phyloP scores from a whole-genome alignment of 2,329 filamentous ascomycete genomes.

The Fusarium fracticaudum region DNA sequence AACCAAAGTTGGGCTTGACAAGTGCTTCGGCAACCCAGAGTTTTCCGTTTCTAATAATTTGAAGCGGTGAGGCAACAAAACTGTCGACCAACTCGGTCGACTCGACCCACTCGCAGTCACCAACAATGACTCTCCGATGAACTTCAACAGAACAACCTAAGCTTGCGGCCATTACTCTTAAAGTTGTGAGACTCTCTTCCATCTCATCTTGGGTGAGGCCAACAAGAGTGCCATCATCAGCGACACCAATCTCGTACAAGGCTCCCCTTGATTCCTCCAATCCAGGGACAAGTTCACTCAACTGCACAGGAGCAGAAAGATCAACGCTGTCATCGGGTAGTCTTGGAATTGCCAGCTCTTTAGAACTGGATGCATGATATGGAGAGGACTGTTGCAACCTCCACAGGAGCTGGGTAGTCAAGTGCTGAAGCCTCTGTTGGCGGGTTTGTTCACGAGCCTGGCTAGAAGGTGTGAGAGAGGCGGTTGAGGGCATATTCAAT shows the following conservation, averaged over 20 bases:
- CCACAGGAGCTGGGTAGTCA: slow-evolving; percentile 96
- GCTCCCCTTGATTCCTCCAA: slow-evolving; percentile 94
- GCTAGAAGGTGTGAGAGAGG: slow-evolving; percentile 59
- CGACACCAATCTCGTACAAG: slow-evolving; percentile 94
- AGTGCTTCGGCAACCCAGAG: slow-evolving; percentile 92
- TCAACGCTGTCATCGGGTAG: slow-evolving; percentile 72
- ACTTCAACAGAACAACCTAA: slow-evolving; percentile 88
- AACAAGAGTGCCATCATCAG: slow-evolving; percentile 91
- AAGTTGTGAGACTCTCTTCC: slow-evolving; percentile 85
- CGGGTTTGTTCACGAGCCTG: slow-evolving; percentile 83
- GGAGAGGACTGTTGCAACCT: slow-evolving; percentile 93
- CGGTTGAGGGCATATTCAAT: slow-evolving; percentile 26
- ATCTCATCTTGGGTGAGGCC: slow-evolving; percentile 91
- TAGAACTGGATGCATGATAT: slow-evolving; percentile 83
- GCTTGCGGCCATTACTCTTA: slow-evolving; percentile 91
- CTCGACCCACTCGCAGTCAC: slow-evolving; percentile 80
- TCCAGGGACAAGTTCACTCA: slow-evolving; percentile 74
- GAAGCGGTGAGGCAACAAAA: slow-evolving; percentile 30
- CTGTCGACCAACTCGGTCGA: slow-evolving; percentile 45
- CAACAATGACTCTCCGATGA: slow-evolving; percentile 83
- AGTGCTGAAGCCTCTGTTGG: slow-evolving; percentile 85
- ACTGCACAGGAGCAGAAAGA: slow-evolving; percentile 56
- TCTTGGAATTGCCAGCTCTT: slow-evolving; percentile 77
- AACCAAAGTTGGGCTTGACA: slow-evolving; percentile 76
- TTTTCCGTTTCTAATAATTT: slow-evolving; percentile 55